These are phyloP conservation scores for Acmispon strigosus DNA, from an alignment of 306 rosid species.

Conservation along the genomic window DNA sequence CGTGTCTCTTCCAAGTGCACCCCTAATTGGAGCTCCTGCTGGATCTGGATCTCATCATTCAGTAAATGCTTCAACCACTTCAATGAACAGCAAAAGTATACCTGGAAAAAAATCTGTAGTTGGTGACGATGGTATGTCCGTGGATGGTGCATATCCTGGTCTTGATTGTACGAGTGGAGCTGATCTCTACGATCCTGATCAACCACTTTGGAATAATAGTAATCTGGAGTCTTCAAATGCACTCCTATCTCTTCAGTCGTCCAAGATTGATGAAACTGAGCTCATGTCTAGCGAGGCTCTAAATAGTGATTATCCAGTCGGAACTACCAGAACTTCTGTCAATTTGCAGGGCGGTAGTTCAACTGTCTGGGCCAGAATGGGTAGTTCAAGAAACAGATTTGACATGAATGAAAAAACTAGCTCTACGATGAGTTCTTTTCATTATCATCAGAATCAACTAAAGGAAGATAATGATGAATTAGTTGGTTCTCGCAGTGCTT, in stretches of 20 bases:
- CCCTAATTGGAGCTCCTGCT: constrained; percentile 59
- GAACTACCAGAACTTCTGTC: constrained; percentile 42
- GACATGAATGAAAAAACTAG: constrained; percentile 59
- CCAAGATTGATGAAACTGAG: constrained; percentile 67
- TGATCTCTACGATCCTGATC: constrained; percentile 98
- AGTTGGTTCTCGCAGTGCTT: constrained; percentile 37
- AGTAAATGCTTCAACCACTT: constrained; percentile 50
- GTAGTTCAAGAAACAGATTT: constrained; percentile 57
- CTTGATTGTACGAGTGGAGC: constrained; percentile 59
- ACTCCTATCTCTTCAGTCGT: constrained; percentile 50
- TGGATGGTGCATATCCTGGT: constrained; percentile 67
- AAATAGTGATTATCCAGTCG: constrained; percentile 48
- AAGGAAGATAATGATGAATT: constrained; percentile 54
- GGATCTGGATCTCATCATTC: constrained; percentile 76
- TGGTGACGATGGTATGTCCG: constrained; percentile 54
- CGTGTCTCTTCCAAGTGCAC: constrained; percentile 79
- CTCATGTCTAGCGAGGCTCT: constrained; percentile 45
- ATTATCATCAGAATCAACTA: constrained; percentile 47
- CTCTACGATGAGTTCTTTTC: constrained; percentile 43
- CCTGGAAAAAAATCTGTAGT: constrained; percentile 63
- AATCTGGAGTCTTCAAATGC: constrained; percentile 67
- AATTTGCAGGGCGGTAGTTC: constrained; percentile 52
- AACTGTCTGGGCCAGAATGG: constrained; percentile 88
- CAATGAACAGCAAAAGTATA: constrained; percentile 58
- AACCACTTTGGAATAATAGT: constrained; percentile 92